Evolutionary conservation across 1,284 basidiomycete species (phyloP), one percentile per base, ranked within the genome.

Genomic region (Cryptococcus jaspeensis): DNA sequence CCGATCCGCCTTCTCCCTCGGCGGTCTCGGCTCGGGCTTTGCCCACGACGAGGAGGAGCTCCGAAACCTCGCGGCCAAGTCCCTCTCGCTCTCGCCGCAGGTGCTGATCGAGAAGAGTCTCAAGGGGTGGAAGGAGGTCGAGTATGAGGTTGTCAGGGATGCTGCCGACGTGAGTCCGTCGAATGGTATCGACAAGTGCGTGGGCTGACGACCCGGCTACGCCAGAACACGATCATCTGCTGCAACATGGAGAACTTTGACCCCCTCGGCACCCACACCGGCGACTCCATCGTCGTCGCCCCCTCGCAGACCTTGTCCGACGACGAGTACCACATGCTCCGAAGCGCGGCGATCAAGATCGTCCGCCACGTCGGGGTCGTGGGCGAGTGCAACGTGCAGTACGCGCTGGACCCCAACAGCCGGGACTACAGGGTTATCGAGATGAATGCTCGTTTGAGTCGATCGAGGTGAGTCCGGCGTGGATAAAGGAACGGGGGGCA

Each of bases 221-320:
- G 3, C n/a, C 42, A 72, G 69, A 76, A 76, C 78, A 96, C 92
- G 73, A 98, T 99, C 80, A 97, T 94, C 4, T 94, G 97, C 67
- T 99, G 96, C 80, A 99, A 99, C 81, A 99, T 99, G 95, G 95
- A 99, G 80, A 99, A 99, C 81, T 99, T 99, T 69, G 96, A 99
- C 75, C 96, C 96, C 20, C 87, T 99, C 60, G 96, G 96, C 64
- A 98, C 92, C 42, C 96, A 99, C 79, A 99, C 96, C n/a, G 96
- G 96, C 71, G 96, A 99, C 78, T 99, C 95, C n/a, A 99, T 99
- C 71, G 96, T 99, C 73, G 93, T 99, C 44, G 96, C 96, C 5
- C 96, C 96, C 1, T 97, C 93, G 4, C 96, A 99, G 78, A 99
- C 96, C 2, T 81, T 99, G 16, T 91, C 94, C 38, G 96, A 99